A percentile compares a stretch with the other conserved stretches of the same genome.
Conservation (phyloP, 106 monocot genomes). For the Narthecium ossifragum region DNA sequence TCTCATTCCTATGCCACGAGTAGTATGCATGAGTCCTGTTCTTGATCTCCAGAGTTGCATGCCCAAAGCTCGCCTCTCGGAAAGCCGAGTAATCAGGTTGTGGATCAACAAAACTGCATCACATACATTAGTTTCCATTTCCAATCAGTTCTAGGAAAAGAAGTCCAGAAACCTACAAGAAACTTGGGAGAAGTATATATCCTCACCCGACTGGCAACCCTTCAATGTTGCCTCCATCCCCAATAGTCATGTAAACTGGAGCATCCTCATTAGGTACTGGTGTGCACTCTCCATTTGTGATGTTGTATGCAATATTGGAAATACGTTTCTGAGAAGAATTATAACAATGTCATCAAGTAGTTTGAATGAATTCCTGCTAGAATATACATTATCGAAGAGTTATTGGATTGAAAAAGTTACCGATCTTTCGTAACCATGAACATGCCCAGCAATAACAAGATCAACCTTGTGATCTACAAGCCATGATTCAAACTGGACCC, state of each 20-base stretch:
- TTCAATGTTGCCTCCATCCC: slow-evolving; percentile 35
- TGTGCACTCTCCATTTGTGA: slow-evolving; percentile 13
- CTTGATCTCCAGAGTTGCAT: slow-evolving; percentile 20
- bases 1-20: slow-evolving; percentile 23
- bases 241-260: slow-evolving; percentile 27
- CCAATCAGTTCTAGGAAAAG: too few species aligned
- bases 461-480: slow-evolving; percentile 25
- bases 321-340: slow-evolving; percentile 14
- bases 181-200: not conserved
- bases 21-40: slow-evolving; percentile 24
- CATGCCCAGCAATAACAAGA: slow-evolving; percentile 25
- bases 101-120: slow-evolving; percentile 10
- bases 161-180: too few species aligned
- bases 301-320: slow-evolving; percentile 27
- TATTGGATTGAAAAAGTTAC: not conserved
- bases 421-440: slow-evolving; percentile 26
- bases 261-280: slow-evolving; percentile 16
- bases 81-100: slow-evolving; percentile 21
- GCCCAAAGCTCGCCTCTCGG: slow-evolving; percentile 24
- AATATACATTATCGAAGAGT: not conserved
- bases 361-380: not conserved
- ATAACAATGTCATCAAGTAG: not conserved
- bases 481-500: slow-evolving; percentile 28
- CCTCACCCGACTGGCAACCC: slow-evolving; percentile 19
- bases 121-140: too few species aligned